Evolutionary conservation across 1,284 basidiomycete species (phyloP).

Genomic region (Microbotryum silenes-acaulis): DNA sequence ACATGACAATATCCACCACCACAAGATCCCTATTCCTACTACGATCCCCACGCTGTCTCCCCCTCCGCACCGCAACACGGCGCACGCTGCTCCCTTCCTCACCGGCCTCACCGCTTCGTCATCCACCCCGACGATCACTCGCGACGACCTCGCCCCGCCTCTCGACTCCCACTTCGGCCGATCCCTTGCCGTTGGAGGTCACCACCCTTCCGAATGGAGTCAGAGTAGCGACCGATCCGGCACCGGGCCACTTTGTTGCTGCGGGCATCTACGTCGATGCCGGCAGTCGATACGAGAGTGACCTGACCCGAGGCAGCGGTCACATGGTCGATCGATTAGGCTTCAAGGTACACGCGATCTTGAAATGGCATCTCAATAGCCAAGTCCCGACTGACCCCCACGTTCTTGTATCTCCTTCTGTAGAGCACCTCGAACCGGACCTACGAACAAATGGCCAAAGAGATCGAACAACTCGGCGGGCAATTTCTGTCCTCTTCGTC

Average conservation of each 20-base stretch:
- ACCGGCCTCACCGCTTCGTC: background rate
- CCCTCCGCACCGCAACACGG: too few species aligned
- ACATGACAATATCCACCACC: too few species aligned
- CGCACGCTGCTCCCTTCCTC: background rate
- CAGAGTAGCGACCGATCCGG: slow-evolving; percentile 81
- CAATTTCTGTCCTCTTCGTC: slow-evolving; percentile 88
- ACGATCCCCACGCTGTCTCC: too few species aligned
- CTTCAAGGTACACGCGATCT: slow-evolving; percentile 63
- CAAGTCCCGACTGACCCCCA: background rate
- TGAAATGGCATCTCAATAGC: too few species aligned
- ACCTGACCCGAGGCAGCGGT: slow-evolving; percentile 67
- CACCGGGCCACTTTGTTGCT: slow-evolving; percentile 90
- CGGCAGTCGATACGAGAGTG: slow-evolving; percentile 82
- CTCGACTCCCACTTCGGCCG: slow-evolving; percentile 24
- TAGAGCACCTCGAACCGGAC: slow-evolving; percentile 48
- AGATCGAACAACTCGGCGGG: slow-evolving; percentile 79
- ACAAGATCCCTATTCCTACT: too few species aligned
- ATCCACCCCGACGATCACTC: background rate
- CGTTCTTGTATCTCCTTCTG: slow-evolving; percentile 57
- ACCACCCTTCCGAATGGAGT: slow-evolving; percentile 88
- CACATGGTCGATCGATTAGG: slow-evolving; percentile 93
- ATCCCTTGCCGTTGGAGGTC: slow-evolving; percentile 39
- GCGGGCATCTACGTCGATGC: slow-evolving; percentile 90
- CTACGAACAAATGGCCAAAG: slow-evolving; percentile 65
- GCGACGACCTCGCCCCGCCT: background rate